Conservation (phyloP, 148 eudicot species). For the Polygonum aviculare region DNA sequence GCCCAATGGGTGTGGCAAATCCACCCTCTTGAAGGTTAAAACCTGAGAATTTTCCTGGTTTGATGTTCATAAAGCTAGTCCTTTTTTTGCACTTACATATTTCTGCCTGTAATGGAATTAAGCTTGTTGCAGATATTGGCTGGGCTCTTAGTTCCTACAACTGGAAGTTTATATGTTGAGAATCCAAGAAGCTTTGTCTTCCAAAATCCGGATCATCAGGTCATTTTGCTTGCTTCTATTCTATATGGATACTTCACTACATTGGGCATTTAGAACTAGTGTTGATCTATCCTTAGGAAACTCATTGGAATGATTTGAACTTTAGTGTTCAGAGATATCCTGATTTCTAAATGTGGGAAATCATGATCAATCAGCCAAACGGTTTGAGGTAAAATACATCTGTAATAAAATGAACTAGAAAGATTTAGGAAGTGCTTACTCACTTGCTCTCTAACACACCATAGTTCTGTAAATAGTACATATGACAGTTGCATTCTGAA, state of each 20-base stretch:
- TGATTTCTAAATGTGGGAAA: neutral
- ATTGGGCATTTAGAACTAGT: neutral
- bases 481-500: neutral
- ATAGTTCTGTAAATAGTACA: neutral
- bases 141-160: slow-evolving; percentile 60
- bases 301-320: neutral
- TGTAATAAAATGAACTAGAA: neutral
- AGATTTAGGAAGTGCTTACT: neutral
- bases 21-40: slow-evolving; percentile 79
- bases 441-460: neutral
- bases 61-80: neutral
- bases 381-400: neutral
- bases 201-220: slow-evolving; percentile 99
- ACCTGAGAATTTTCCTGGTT: neutral
- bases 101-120: neutral
- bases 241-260: neutral
- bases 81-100: neutral
- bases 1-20: slow-evolving; percentile 91
- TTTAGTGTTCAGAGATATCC: neutral
- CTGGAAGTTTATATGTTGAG: slow-evolving; percentile 52
- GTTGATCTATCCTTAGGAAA: neutral
- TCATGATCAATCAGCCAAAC: slow-evolving; percentile 2
- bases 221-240: slow-evolving; percentile 20
- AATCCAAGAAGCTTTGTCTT: slow-evolving; percentile 90
- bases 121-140: slow-evolving; percentile 67